Evolutionary conservation across 331 rosid genomes (phyloP).

Genomic region (Erythrophleum ivorense): DNA sequence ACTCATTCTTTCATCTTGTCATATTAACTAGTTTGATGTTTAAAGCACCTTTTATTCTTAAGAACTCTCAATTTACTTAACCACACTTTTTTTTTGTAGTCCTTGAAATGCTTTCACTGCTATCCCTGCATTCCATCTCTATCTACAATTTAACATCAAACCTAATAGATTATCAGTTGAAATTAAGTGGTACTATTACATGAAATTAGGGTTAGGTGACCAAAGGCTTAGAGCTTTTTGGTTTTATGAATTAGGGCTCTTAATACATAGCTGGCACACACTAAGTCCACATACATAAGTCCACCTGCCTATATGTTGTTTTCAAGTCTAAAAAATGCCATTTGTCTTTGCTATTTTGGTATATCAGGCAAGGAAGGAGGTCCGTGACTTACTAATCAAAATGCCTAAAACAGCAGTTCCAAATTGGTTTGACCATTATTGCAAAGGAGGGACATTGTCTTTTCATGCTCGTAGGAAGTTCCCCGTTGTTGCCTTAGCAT

Average conservation of each 20-base stretch:
- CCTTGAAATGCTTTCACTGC: not conserved
- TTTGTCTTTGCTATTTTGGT: not conserved
- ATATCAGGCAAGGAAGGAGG: not conserved
- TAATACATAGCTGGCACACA: too few species aligned
- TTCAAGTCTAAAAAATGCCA: not conserved
- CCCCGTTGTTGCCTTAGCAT: not conserved
- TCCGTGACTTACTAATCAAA: not conserved
- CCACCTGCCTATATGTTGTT: not conserved
- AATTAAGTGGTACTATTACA: too few species aligned
- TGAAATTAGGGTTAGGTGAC: too few species aligned
- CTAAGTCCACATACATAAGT: not conserved
- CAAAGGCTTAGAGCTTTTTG: too few species aligned
- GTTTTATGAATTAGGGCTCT: not conserved
- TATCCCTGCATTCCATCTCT: too few species aligned
- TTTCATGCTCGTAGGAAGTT: not conserved
- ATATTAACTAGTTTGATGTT: too few species aligned
- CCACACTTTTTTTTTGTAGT: too few species aligned
- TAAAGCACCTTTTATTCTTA: too few species aligned
- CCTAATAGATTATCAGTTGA: too few species aligned
- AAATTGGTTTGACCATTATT: not conserved
- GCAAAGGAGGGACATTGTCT: not conserved
- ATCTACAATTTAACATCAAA: too few species aligned
- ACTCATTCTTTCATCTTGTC: too few species aligned
- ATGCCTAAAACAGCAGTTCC: conserved; percentile 2
- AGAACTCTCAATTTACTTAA: too few species aligned